phyloP scores from a whole-genome alignment of 2,329 filamentous ascomycete genomes.

The Ascochyta koolunga region DNA sequence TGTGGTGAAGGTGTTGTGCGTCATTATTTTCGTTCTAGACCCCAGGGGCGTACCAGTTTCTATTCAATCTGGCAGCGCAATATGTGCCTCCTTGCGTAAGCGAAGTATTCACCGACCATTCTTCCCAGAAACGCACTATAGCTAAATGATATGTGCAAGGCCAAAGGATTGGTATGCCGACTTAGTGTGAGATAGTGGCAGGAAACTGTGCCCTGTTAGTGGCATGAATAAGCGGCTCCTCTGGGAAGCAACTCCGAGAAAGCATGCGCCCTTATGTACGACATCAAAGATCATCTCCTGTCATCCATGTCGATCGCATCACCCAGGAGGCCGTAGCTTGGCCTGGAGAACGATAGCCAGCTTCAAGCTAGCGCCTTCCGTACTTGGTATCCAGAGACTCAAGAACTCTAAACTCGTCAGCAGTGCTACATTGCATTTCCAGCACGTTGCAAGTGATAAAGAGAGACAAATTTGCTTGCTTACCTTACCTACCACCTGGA shows the following conservation, averaged over 20 bases:
- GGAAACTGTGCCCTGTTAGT: slow-evolving; percentile 18
- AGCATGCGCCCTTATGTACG: slow-evolving; percentile 31
- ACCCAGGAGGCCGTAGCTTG: slow-evolving; percentile 6
- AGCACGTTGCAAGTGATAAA: slow-evolving; percentile 6
- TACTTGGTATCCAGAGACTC: background rate
- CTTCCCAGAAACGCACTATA: background rate
- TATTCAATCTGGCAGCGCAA: background rate
- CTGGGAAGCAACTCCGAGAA: slow-evolving; percentile 18
- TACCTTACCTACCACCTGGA: slow-evolving; percentile 16
- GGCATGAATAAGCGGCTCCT: slow-evolving; percentile 20
- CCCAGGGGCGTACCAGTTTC: background rate
- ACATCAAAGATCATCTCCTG: slow-evolving; percentile 30
- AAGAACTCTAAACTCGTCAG: background rate
- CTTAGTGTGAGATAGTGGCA: background rate
- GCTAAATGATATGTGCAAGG: background rate
- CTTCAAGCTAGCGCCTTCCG: background rate
- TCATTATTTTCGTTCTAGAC: slow-evolving; percentile 10
- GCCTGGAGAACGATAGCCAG: background rate
- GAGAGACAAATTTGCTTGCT: slow-evolving; percentile 19
- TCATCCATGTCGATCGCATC: slow-evolving; percentile 18
- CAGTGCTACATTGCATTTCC: background rate
- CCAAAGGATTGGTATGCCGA: slow-evolving; percentile 1
- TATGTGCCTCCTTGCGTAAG: slow-evolving; percentile 5
- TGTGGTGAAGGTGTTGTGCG: background rate
- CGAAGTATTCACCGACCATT: background rate